phyloP scores from a whole-genome alignment of 2,329 filamentous ascomycete genomes.

The Diaporthe capsici region DNA sequence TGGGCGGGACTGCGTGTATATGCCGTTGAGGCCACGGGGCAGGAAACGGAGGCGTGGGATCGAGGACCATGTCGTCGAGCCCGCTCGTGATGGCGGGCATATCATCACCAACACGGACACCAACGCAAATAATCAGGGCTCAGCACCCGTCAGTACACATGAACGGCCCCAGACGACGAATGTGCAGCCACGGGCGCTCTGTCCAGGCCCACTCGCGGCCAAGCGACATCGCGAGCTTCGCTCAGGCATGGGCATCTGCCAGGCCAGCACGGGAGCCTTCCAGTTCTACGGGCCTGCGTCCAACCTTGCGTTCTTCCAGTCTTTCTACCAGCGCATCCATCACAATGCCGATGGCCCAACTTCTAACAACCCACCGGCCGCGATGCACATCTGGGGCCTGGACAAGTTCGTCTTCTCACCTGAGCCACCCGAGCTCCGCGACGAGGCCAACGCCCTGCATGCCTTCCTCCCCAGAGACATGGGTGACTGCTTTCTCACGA shows the following conservation, averaged over 20 bases:
- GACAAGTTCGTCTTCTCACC: slow-evolving; percentile 7
- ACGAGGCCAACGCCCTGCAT: not conserved
- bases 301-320: not conserved
- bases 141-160: not conserved
- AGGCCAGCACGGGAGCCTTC: not conserved
- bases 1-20: not conserved
- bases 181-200: not conserved
- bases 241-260: slow-evolving; percentile 3
- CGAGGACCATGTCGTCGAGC: not conserved
- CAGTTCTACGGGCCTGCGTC: slow-evolving; percentile 2
- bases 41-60: not conserved
- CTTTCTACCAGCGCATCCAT: slow-evolving; percentile 3
- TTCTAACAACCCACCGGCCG: not conserved
- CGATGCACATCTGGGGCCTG: slow-evolving; percentile 8
- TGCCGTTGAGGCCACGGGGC: slow-evolving; percentile 5
- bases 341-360: not conserved
- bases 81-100: not conserved
- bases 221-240: slow-evolving; percentile 5
- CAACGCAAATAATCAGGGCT: not conserved
- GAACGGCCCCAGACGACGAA: not conserved
- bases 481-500: not conserved
- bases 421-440: not conserved
- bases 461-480: not conserved
- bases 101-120: not conserved
- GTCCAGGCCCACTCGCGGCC: not conserved